Base-by-base conservation (phyloP, 805 yeast genomes). In the Metschnikowia cerradonensis region DNA sequence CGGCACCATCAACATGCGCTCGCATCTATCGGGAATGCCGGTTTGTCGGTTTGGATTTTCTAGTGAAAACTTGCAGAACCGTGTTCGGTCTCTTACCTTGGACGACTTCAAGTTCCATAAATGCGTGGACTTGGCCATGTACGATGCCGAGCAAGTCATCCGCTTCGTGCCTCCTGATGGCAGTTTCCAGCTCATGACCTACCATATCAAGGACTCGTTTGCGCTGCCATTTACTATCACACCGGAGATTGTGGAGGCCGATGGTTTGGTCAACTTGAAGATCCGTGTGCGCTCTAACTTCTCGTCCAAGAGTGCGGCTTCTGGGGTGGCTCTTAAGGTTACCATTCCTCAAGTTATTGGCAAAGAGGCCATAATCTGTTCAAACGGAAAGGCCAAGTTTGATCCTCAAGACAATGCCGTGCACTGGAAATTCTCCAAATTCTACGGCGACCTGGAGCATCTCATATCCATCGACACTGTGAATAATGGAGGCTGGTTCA, bases 131-230 rank as follows among this genome's bases (percentile, higher is more conserved):
- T 72, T 89, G 50, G 80, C 80, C 51, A 78, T 80, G 57, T 88
- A 85, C 65, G 90, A 87, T 53, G 63, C 74, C 19, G 83, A 84
- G 23, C 72, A 86, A 38, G 70, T 80, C 22, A 85, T 90, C 51
- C 80, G 78, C 42, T 90, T 90, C 56, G 73, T 83, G 11, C 96
- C 96, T 2, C 96, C 96, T 1, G 96, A 90, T 67, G 96, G 96
- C 0, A 81, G 82, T 47, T 88, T 89, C 63, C 92, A 89, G 65
- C 76, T 90, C 52, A 84, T 90, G 91, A 75, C 81, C 34, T 90
- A 90, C 67, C 71, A 67, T 43, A 63, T 73, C 38, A 52, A 60
- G 14, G 71, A 61, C 60, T 81, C 82, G 55, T 70, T 87, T 52
- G 80, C 79, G 45, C 63, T 88, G 31, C 97, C 97, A 3, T 87